Evolutionary conservation across 306 rosid species (phyloP), one percentile per base, ranked within the genome.

Genomic region (Cucurbita ficifolia): DNA sequence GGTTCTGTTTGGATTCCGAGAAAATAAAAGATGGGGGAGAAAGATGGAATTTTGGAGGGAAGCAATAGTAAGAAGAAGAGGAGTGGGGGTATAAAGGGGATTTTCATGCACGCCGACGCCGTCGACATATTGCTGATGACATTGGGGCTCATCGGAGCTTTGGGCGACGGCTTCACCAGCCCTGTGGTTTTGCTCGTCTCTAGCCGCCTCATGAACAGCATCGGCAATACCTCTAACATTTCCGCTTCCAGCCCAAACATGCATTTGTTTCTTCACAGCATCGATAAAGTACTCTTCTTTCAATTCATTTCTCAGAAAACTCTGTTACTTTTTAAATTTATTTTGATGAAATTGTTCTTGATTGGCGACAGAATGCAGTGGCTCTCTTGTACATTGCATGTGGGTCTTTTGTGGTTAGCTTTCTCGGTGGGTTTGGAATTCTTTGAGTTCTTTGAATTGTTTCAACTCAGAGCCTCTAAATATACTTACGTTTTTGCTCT

Each of bases 51-150:
- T 5, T 49, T 11, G 7, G 42, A 19, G 17, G 45, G 13, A n/a
- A 64, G 42, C 12, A 60, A 36, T 8, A 46, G 5, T 49, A 49
- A 72, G 72, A 84, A 60, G 77, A 82, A 75, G 49, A 79, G 48
- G 5, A 77, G 68, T 43, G 84, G 89, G 35, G 83, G 89, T 19
- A 10, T 91, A 8, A 14, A 81, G 40, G 87, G 91, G 59, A 85
- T 91, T 80, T 87, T 91, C 88, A 84, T 83, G 87, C 96, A 91
- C 65, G 96, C 96, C 16, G 97, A 91, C 83, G 51, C 76, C 39
- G 62, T 38, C 13, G 97, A 92, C 39, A 76, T 58, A 72, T 78
- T 80, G 54, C 60, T 83, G 67, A 92, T 92, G 97, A 16, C 24
- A 38, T 67, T 92, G 4, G 97, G 97, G 3, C 18, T 89, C 36